Conservation (phyloP, 306 rosid genomes). For the Dryas alaskensis region DNA sequence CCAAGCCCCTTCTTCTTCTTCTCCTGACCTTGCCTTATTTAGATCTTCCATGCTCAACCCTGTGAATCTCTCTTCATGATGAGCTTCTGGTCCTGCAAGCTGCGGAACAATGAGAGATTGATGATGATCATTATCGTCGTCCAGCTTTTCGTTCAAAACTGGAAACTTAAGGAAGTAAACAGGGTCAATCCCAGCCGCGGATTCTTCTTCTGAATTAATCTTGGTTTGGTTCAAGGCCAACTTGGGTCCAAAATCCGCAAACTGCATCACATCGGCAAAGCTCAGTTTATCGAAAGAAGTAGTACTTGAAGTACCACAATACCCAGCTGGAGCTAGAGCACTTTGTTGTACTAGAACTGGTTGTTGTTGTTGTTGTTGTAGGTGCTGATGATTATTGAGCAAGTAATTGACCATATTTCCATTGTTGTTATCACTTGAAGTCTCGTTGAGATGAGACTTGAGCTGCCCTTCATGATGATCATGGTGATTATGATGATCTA, state of each 20-base stretch:
- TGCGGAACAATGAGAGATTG: conserved; percentile 32
- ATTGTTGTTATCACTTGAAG: conserved; percentile 24
- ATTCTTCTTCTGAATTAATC: conserved; percentile 33
- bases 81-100: conserved; percentile 1
- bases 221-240: conserved; percentile 61
- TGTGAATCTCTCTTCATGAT: conserved; percentile 38
- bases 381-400: conserved; percentile 36
- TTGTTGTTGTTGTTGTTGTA: conserved; percentile 28
- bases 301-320: conserved; percentile 27
- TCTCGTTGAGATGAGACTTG: conserved; percentile 47
- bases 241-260: conserved; percentile 90
- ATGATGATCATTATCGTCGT: conserved; percentile 25
- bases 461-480: conserved; percentile 36
- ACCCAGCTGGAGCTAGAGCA: conserved; percentile 25
- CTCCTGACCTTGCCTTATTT: conserved; percentile 18
- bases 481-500: conserved; percentile 24
- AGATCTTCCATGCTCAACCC: conserved; percentile 16
- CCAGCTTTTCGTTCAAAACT: conserved; percentile 57
- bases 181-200: conserved; percentile 54
- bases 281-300: conserved; percentile 60
- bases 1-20: conserved; percentile 25
- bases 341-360: not conserved
- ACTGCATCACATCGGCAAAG: conserved; percentile 92
- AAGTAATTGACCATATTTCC: conserved; percentile 43
- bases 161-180: conserved; percentile 90